A percentile compares a stretch with the other conserved stretches of the same genome.
phyloP scores from a whole-genome alignment of 192 early-diverging fungal species.

The Rhizoclosmatium sp. region DNA sequence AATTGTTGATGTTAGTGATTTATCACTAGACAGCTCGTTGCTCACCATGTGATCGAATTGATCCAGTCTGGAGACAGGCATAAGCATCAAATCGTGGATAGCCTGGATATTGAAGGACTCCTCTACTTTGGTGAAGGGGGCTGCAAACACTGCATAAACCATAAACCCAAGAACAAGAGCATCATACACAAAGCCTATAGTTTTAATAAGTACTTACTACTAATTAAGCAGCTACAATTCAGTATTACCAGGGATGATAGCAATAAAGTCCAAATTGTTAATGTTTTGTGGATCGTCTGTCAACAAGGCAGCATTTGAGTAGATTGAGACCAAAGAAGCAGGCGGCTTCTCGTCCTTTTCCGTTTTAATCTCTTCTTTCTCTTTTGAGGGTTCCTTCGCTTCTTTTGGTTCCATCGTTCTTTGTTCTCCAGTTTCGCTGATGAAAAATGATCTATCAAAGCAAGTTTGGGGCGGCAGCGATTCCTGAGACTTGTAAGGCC shows the following conservation, averaged over 20 bases:
- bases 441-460: not conserved
- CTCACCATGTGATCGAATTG: conserved; percentile 81
- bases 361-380: not conserved
- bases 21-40: too few species aligned
- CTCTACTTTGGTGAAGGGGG: conserved; percentile 94
- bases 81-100: conserved; percentile 84
- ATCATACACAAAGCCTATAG: conserved; percentile 21
- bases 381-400: not conserved
- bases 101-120: conserved; percentile 97
- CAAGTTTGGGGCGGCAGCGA: not conserved
- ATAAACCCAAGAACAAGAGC: conserved; percentile 3
- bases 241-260: conserved; percentile 1
- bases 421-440: not conserved
- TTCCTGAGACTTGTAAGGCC: conserved; percentile 9
- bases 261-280: conserved; percentile 7
- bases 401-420: too few species aligned
- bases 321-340: not conserved
- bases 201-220: not conserved
- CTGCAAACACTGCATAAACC: not conserved
- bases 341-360: not conserved
- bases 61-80: conserved; percentile 22
- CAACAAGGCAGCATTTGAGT: not conserved
- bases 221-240: not conserved
- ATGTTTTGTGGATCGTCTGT: conserved; percentile 13
- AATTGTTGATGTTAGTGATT: not conserved